Evolutionary conservation across 805 yeast species (phyloP).

Genomic region (Komagataella phaffii): DNA sequence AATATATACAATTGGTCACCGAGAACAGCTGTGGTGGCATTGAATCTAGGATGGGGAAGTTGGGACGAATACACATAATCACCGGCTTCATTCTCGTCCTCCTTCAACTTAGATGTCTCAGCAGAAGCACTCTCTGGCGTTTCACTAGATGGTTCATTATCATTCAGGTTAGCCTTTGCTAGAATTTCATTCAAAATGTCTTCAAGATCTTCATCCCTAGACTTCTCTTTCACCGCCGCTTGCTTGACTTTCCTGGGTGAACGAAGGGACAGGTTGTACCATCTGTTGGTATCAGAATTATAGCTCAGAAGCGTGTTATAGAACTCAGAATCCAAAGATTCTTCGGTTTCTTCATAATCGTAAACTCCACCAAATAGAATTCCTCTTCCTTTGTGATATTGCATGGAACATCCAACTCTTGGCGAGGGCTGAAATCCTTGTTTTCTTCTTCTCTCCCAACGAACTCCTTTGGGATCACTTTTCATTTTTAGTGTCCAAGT

Average conservation of each 20-base stretch:
- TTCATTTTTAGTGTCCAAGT: slow-evolving; percentile 85
- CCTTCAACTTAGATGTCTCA: slow-evolving; percentile 20
- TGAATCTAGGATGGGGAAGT: slow-evolving; percentile 83
- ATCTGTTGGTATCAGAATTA: slow-evolving; percentile 75
- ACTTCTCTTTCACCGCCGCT: slow-evolving; percentile 25
- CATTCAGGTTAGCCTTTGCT: slow-evolving; percentile 58
- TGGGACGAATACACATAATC: slow-evolving; percentile 45
- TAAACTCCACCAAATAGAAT: slow-evolving; percentile 91
- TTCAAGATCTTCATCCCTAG: slow-evolving; percentile 71
- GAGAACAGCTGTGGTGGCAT: slow-evolving; percentile 71
- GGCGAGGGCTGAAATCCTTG: slow-evolving; percentile 88
- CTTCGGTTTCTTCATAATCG: slow-evolving; percentile 93
- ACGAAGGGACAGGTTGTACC: slow-evolving; percentile 65
- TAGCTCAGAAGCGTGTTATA: slow-evolving; percentile 72
- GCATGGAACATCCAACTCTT: slow-evolving; percentile 90
- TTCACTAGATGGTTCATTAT: slow-evolving; percentile 24
- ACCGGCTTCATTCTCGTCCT: slow-evolving; percentile 20
- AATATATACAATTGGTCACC: slow-evolving; percentile 75
- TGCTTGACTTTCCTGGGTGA: slow-evolving; percentile 30
- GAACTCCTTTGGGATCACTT: slow-evolving; percentile 55
- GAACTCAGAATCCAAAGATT: slow-evolving; percentile 71
- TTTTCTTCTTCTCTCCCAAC: slow-evolving; percentile 85
- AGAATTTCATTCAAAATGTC: slow-evolving; percentile 63
- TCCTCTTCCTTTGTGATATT: slow-evolving; percentile 82
- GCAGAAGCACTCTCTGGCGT: slow-evolving; percentile 20